Percentiles rank a stretch among this genome's conserved stretches.
Evolutionary conservation across 2,329 filamentous ascomycete species (phyloP).

Genomic region (Fonsecaea pugnacius): DNA sequence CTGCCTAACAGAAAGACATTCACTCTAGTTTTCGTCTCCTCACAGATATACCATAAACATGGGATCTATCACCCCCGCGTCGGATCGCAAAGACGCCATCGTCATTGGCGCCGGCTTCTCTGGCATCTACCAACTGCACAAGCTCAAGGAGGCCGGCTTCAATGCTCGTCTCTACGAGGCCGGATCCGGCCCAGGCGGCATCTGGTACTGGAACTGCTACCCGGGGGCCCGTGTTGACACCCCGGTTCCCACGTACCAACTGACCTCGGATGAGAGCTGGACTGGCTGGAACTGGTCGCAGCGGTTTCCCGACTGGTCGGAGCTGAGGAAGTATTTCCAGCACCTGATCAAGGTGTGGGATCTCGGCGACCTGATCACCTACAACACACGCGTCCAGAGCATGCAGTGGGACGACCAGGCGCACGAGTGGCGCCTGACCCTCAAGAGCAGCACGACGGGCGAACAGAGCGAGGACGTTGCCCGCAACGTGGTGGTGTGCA

Average conservation of each 20-base stretch:
- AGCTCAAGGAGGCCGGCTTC: slow-evolving; percentile 56
- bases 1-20: background rate
- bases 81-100: slow-evolving; percentile 28
- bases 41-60: background rate
- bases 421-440: slow-evolving; percentile 7
- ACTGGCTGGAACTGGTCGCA: slow-evolving; percentile 51
- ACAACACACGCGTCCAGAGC: slow-evolving; percentile 4
- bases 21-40: background rate
- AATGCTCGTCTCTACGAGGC: slow-evolving; percentile 58
- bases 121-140: slow-evolving; percentile 58
- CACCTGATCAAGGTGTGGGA: slow-evolving; percentile 14
- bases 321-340: slow-evolving; percentile 12
- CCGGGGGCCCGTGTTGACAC: slow-evolving; percentile 60
- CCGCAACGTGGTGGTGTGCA: background rate
- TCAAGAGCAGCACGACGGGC: background rate
- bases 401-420: slow-evolving; percentile 12
- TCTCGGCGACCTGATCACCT: slow-evolving; percentile 4
- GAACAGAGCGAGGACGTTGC: background rate
- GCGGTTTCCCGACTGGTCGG: slow-evolving; percentile 26
- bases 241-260: slow-evolving; percentile 61
- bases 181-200: slow-evolving; percentile 51
- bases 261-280: slow-evolving; percentile 49
- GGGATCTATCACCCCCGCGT: slow-evolving; percentile 1
- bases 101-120: slow-evolving; percentile 42
- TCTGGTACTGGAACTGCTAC: slow-evolving; percentile 56